Conservation (phyloP, 306 rosid genomes). For the Pueraria montana region DNA sequence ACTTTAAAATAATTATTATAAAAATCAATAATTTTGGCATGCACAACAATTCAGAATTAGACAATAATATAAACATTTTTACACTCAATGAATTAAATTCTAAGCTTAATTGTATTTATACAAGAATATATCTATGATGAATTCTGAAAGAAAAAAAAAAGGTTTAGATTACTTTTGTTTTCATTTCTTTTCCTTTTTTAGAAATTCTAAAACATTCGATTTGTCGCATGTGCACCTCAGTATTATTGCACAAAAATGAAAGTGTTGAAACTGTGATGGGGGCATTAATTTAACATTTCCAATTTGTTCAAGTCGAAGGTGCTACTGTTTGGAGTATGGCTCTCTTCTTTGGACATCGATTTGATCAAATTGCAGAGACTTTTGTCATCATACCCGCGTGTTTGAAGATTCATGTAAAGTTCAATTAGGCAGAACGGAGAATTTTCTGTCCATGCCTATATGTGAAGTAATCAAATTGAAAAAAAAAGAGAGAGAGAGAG, state of each 20-base stretch:
- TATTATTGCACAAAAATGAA: conserved; percentile 7
- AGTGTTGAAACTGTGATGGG: conserved; percentile 38
- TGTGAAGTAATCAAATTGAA: not conserved
- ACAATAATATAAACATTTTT: too few relatives aligned
- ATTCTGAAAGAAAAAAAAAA: not conserved
- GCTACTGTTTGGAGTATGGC: conserved; percentile 20
- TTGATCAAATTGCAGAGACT: conserved; percentile 37
- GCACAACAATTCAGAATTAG: too few relatives aligned
- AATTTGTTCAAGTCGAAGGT: conserved; percentile 38
- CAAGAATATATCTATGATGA: not conserved
- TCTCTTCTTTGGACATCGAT: conserved; percentile 39
- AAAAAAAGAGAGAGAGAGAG: not conserved
- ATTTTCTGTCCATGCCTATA: not conserved
- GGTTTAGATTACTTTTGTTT: too few relatives aligned
- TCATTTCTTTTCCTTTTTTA: not conserved
- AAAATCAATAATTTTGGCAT: too few relatives aligned
- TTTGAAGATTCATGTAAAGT: conserved; percentile 1
- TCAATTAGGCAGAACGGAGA: conserved; percentile 16
- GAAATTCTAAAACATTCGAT: conserved; percentile 33
- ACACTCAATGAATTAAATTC: not conserved
- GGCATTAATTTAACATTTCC: not conserved
- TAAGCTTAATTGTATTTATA: not conserved
- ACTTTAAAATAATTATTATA: too few relatives aligned
- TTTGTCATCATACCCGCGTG: conserved; percentile 49
- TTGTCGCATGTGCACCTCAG: conserved; percentile 46